phyloP scores from a whole-genome alignment of 176 grass and related monocot genomes.

The Oryza meyeriana region DNA sequence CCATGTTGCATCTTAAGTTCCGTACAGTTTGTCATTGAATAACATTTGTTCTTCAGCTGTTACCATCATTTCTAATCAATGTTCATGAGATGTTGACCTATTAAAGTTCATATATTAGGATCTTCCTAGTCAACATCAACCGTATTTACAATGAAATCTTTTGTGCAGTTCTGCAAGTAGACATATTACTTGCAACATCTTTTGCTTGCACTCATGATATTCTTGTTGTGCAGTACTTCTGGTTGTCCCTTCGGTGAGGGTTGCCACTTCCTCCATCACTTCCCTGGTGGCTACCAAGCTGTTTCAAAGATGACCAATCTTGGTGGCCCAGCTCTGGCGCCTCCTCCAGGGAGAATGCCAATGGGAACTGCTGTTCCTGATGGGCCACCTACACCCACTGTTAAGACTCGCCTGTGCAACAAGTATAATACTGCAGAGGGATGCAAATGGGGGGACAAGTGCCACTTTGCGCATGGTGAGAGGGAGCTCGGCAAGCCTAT shows the following conservation, averaged over 20 bases:
- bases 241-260: slow-evolving; percentile 82
- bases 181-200: slow-evolving; percentile 1
- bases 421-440: slow-evolving; percentile 81
- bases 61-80: neutral
- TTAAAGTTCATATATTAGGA: neutral
- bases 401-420: slow-evolving; percentile 77
- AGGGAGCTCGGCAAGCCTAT: slow-evolving; percentile 65
- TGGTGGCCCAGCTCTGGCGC: slow-evolving; percentile 27
- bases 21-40: neutral
- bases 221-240: slow-evolving; percentile 51
- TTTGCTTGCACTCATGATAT: slow-evolving; percentile 25
- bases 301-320: slow-evolving; percentile 73
- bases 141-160: neutral
- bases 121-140: neutral
- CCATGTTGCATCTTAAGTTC: neutral
- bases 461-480: slow-evolving; percentile 83
- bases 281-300: slow-evolving; percentile 65
- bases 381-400: slow-evolving; percentile 31
- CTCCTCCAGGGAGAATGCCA: slow-evolving; percentile 44
- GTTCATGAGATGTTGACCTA: neutral
- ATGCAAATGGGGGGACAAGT: slow-evolving; percentile 78
- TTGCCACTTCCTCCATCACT: slow-evolving; percentile 82
- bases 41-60: neutral
- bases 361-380: slow-evolving; percentile 14
- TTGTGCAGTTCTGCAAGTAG: neutral